These are phyloP conservation scores for Fusarium sp. DNA, from an alignment of 2,329 filamentous ascomycete genomes.

Conservation along the genomic window DNA sequence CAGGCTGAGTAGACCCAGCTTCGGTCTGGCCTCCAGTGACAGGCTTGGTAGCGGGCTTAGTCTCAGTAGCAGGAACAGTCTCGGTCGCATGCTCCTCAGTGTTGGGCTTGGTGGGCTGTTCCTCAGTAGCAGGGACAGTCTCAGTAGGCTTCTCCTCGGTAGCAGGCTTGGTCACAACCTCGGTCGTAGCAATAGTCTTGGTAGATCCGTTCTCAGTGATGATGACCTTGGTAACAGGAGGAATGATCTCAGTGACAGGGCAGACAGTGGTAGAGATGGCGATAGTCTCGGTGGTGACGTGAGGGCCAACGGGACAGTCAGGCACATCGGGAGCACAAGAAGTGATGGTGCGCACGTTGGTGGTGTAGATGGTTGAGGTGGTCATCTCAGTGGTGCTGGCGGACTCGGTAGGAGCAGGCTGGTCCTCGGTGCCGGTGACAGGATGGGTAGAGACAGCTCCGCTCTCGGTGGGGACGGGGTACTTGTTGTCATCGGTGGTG, in stretches of 20 bases:
- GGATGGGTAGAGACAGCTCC: background rate
- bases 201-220: slow-evolving; percentile 2
- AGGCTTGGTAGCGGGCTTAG: slow-evolving; percentile 18
- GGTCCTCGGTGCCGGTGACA: background rate
- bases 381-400: slow-evolving; percentile 25
- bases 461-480: slow-evolving; percentile 5
- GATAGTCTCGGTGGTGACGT: slow-evolving; percentile 27
- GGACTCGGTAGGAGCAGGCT: slow-evolving; percentile 7
- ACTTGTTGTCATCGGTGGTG: background rate
- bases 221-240: background rate
- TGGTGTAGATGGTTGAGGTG: slow-evolving; percentile 27
- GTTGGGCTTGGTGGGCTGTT: too few relatives aligned
- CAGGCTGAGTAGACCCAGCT: slow-evolving; percentile 14
- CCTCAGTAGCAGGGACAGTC: background rate
- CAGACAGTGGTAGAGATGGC: slow-evolving; percentile 26
- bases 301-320: slow-evolving; percentile 14
- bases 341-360: slow-evolving; percentile 26
- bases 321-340: slow-evolving; percentile 19
- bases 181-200: slow-evolving; percentile 1
- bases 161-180: background rate
- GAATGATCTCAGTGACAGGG: background rate
- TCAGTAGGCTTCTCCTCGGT: slow-evolving; percentile 1
- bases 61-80: background rate
- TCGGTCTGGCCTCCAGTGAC: slow-evolving; percentile 6
- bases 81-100: too few relatives aligned